Evolutionary conservation across 192 early-diverging fungal genomes (phyloP).

Genomic region (Mortierella antarctica): DNA sequence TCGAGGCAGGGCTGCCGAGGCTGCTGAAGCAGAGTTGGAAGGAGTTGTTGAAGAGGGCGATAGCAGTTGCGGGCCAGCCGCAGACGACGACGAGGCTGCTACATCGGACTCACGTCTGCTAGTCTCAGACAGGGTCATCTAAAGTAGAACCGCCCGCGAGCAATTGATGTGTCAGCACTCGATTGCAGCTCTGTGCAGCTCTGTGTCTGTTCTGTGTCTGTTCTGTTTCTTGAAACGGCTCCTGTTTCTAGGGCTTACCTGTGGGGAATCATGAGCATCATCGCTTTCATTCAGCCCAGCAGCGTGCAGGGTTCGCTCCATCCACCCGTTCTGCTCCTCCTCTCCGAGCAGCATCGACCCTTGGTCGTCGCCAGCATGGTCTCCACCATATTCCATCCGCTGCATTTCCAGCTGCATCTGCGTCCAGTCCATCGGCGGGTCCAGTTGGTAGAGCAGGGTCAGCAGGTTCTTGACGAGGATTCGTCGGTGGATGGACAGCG

Average conservation of each 20-base stretch:
- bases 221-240: neutral
- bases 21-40: neutral
- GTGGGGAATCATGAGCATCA: conserved; percentile 3
- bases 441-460: conserved; percentile 25
- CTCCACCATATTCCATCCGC: neutral
- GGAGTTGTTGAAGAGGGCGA: neutral
- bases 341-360: conserved; percentile 11
- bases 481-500: conserved; percentile 38
- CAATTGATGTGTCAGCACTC: neutral
- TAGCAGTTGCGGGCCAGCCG: neutral
- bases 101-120: neutral
- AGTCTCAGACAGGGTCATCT: neutral
- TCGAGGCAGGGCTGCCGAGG: conserved; percentile 7
- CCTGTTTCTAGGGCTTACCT: neutral
- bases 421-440: conserved; percentile 29
- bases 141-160: neutral
- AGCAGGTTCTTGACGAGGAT: conserved; percentile 53
- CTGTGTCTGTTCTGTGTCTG: too few relatives aligned
- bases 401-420: conserved; percentile 28
- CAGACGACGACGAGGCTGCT: neutral
- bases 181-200: too few relatives aligned
- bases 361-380: neutral
- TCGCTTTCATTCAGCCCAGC: conserved; percentile 33
- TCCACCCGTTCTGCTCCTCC: conserved; percentile 49
- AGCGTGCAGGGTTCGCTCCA: conserved; percentile 33